These are phyloP conservation scores for Neonectria coccinea DNA, from an alignment of 2,329 filamentous ascomycete genomes.

Conservation along the genomic window DNA sequence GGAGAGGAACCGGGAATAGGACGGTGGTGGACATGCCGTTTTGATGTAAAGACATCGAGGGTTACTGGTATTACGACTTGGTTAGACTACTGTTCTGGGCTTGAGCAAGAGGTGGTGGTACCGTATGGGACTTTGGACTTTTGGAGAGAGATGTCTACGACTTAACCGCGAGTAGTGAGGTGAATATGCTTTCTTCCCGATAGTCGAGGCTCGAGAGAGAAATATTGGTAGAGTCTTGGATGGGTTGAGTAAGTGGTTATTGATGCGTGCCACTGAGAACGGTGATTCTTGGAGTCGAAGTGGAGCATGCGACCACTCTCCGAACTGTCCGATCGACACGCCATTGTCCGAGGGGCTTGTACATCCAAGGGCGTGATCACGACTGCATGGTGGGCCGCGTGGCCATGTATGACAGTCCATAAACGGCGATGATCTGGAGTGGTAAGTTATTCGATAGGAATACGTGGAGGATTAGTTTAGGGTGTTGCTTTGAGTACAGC, in stretches of 20 bases:
- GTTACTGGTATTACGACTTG: background rate
- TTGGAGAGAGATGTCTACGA: background rate
- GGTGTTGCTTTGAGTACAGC: no score
- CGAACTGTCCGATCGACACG: background rate
- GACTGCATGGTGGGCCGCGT: background rate
- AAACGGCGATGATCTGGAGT: background rate
- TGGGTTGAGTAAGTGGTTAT: background rate
- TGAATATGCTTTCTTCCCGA: no score
- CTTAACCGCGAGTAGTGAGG: background rate
- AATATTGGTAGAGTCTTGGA: background rate
- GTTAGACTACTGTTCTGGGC: background rate
- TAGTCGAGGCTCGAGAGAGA: no score
- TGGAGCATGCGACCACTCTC: background rate
- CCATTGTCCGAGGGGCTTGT: background rate
- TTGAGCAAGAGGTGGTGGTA: background rate
- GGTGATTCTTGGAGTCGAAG: background rate
- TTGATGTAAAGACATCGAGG: conserved; percentile 21
- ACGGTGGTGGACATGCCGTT: background rate
- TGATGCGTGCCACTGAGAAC: accelerated
- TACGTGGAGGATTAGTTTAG: no score
- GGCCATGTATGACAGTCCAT: background rate
- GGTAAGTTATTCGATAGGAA: no score
- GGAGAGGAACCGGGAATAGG: no score
- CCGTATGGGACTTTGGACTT: background rate
- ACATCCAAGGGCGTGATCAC: background rate